Base-by-base conservation (phyloP, 2,329 filamentous ascomycete genomes). In the Exophiala sideris region DNA sequence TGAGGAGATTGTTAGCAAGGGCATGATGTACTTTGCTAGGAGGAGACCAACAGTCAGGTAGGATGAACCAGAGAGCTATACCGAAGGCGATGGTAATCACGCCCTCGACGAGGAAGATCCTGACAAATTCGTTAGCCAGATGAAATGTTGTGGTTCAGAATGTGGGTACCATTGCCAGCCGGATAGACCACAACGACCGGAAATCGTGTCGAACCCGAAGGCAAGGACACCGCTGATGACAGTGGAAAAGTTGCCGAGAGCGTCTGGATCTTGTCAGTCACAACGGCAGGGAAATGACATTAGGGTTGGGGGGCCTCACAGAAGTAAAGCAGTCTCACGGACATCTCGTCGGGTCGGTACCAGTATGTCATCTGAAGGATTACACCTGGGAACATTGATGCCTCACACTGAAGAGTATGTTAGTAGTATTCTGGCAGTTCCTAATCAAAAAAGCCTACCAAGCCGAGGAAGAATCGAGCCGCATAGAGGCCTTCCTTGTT, bases 361-460 rank as follows among this genome's bases (percentile, higher is more conserved):
- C 86, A 89, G 45, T 86, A 75, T 1, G 81, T 52, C 36, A 63
- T 47, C 62, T 89, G 89, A 68, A 89, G 89, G 0, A 85, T 84
- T 35, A 88, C 87, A 0, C 86, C 86, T 0, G 87, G 87, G 50
- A 89, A 69, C 79, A 89, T 83, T 6, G 86, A 86, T 0, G 87
- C 84, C 69, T 90, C 87, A 8, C 24, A 29, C 24, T 29, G 24
- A 8, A 8, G 7, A 29, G 24, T 29, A 29, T 29, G 24, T 29
- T 29, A 29, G 24, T 29, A 5, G 5, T 29, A 8, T 29, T 5
- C 24, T 29, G 24, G 5, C 24, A 5, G 7, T 29, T 29, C 24
- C 2, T 18, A 18, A 29, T 5, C 24, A 29, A 8, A 8, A 29
- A 29, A 29, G 5, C 24, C 24, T 33, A 59, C 61, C 20, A 63